Evolutionary conservation across 352 stramenopile species (phyloP), one percentile per base, ranked within the genome.

Genomic region (Salisapilia sapeloensis): DNA sequence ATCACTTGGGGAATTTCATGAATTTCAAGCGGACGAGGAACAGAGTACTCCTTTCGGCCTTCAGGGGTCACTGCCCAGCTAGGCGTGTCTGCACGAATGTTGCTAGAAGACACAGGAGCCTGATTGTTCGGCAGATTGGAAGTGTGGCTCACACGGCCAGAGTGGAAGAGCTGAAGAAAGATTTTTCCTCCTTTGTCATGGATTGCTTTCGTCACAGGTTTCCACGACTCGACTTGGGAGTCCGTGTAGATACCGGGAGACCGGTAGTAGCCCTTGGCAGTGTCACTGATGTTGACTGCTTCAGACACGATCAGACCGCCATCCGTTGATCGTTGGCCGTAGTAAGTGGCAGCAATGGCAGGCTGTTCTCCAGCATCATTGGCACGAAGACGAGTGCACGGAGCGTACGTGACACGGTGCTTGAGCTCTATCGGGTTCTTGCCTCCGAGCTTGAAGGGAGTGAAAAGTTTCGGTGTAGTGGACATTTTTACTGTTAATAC

Each of bases 161-260:
- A 70, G 51, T 95, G 81, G 75, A 76, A 93, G 32, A 94, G 39
- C 60, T 95, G 79, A 25, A 69, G 38, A 33, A 75, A 87, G 44
- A 94, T 93, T 8, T 60, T 58, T 38, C 62, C 72, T 13, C 56
- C 61, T 25, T 82, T 72, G 25, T 43, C 55, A 47, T 93, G 75
- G 11, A 92, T 75, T 3, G 49, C 46, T 27, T 82, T 54, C 0
- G 57, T 62, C 16, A 81, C 42, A 13, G 31, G 32, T 40, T 81
- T 76, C 65, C 65, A 81, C 3, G 24, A 45, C 0, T 39, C 35
- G 20, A 63, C 18, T 38, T 82, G 64, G 17, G 57, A 46, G 17
- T 54, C 24, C 10, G 49, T 60, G 32, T 55, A 70, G 31, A 81
- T 63, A 6, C 63, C 63, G 1, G 63, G 61, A 0, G 53, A 39